These are phyloP conservation scores for Arabidopsis lyrata DNA, from an alignment of 441 rosid genomes.

Conservation along the genomic window DNA sequence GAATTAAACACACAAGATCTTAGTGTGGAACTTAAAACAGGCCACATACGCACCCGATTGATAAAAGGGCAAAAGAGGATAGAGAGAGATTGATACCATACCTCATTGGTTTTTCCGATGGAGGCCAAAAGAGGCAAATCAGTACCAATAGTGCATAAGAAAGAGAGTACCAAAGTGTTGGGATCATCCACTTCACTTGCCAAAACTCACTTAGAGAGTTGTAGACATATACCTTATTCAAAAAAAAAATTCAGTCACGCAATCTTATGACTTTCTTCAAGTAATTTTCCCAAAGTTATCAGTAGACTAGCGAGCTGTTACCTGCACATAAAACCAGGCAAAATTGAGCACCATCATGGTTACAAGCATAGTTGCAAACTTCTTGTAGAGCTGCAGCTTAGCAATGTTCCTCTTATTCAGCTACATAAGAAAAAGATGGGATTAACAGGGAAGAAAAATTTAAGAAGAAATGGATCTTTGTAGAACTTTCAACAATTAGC, in stretches of 20 bases:
- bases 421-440: conserved; percentile 4
- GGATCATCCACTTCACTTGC: conserved; percentile 81
- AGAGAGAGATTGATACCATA: conserved; percentile 41
- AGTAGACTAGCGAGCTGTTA: conserved; percentile 32
- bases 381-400: conserved; percentile 76
- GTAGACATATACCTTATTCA: conserved; percentile 67
- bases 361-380: conserved; percentile 77
- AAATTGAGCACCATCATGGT: conserved; percentile 72
- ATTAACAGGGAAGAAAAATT: neutral
- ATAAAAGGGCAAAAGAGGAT: conserved; percentile 8
- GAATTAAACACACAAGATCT: neutral
- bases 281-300: neutral
- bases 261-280: neutral
- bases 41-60: neutral
- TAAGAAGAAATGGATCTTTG: neutral
- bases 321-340: conserved; percentile 90
- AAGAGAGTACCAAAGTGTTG: conserved; percentile 75
- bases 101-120: conserved; percentile 83
- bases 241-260: conserved; percentile 12
- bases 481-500: conserved; percentile 12
- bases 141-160: conserved; percentile 66
- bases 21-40: neutral
- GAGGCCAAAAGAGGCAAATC: conserved; percentile 79
- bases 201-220: conserved; percentile 79
- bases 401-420: conserved; percentile 79